Evolutionary conservation across 306 rosid genomes (phyloP).

Genomic region (Oxytropis ochrocephala): DNA sequence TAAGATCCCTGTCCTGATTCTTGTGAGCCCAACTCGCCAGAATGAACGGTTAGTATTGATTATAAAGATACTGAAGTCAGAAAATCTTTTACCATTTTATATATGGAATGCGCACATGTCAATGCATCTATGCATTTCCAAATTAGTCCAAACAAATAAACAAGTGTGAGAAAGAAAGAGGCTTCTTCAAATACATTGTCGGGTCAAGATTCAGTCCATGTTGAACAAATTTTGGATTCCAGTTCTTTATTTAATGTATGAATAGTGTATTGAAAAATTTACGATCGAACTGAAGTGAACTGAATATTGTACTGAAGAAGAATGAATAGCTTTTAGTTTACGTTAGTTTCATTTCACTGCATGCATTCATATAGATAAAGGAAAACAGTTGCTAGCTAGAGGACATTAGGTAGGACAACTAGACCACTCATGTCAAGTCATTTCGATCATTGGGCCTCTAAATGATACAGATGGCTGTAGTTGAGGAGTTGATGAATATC

Average conservation of each 20-base stretch:
- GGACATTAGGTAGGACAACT: neutral
- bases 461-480: too few species aligned
- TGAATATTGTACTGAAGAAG: neutral
- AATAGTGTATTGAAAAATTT: too few species aligned
- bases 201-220: neutral
- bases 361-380: neutral
- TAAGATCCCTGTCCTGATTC: too few species aligned
- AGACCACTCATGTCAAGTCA: neutral
- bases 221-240: neutral
- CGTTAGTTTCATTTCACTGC: neutral
- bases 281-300: too few species aligned
- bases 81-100: conserved; percentile 13
- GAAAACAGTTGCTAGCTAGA: neutral
- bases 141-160: neutral
- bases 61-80: neutral
- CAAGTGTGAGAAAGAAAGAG: neutral
- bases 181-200: neutral
- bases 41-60: conserved; percentile 7
- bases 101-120: neutral
- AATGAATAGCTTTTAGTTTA: neutral
- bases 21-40: too few species aligned
- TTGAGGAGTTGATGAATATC: neutral
- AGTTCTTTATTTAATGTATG: neutral
- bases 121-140: neutral
- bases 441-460: neutral